These are phyloP conservation scores for Lactarius vividus DNA, from an alignment of 768 basidiomycete species.

Conservation along the genomic window DNA sequence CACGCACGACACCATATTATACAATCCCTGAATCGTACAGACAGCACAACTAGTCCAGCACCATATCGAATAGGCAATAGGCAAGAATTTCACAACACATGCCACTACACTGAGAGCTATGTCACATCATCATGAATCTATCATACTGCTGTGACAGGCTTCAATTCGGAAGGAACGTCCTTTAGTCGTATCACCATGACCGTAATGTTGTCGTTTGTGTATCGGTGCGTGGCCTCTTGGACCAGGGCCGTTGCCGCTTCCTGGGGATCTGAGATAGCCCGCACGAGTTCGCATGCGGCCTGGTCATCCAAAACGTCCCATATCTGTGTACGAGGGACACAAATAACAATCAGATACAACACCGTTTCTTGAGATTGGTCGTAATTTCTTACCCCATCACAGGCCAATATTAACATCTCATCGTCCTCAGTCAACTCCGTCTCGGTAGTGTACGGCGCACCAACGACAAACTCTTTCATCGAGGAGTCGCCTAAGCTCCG, in stretches of 20 bases:
- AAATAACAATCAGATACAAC: constrained; percentile 1
- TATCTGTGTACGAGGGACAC: constrained; percentile 48
- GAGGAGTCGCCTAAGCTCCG: constrained; percentile 93
- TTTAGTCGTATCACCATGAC: constrained; percentile 87
- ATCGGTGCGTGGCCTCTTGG: constrained; percentile 80
- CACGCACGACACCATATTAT: neutral
- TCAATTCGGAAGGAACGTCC: constrained; percentile 32
- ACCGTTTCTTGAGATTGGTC: neutral
- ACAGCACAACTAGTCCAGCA: neutral
- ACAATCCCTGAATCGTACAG: neutral
- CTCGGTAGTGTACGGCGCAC: constrained; percentile 97
- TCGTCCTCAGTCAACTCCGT: constrained; percentile 88
- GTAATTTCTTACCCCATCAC: constrained; percentile 80
- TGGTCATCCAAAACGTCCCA: constrained; percentile 98
- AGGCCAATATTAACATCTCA: constrained; percentile 93
- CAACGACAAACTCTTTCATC: constrained; percentile 99
- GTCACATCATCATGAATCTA: constrained; percentile 16
- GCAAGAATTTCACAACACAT: neutral
- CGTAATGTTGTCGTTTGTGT: constrained; percentile 94
- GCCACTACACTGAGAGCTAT: neutral
- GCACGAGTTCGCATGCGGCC: constrained; percentile 82
- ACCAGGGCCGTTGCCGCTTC: constrained; percentile 72
- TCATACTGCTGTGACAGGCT: constrained; percentile 21
- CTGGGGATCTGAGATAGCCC: constrained; percentile 71
- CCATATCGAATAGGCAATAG: neutral